Evolutionary conservation across 78 protist species (phyloP), one percentile per base, ranked within the genome.

Genomic region (Protostelium mycophagum): DNA sequence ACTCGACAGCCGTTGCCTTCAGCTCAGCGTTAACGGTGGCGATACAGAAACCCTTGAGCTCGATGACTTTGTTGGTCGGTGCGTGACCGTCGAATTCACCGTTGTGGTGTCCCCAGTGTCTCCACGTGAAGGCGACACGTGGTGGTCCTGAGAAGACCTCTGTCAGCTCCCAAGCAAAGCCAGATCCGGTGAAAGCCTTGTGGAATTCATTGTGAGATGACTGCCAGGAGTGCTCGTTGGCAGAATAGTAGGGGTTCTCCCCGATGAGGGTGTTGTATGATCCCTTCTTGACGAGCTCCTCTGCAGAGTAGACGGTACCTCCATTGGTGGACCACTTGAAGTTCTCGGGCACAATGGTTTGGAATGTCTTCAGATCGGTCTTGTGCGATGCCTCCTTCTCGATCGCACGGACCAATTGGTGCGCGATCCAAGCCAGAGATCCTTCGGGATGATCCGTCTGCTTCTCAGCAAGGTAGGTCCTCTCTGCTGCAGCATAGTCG

Each of bases 381-480:
- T 83, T 83, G 84, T 29, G 29, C 38, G 84, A 83, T 29, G 84
- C 84, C 84, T 83, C 84, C 84, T 83, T 83, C 84, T 83, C 84
- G 38, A 29, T 29, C 38, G 29, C 29, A 29, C 29, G 29, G 84
- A 83, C 84, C 38, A 83, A 29, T 29, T 83, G 29, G 38, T 83
- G 38, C 38, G 29, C 84, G 84, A 83, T 29, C 29, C 29, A 29
- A 29, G 29, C 84, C 38, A 83, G 84, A 29, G 84, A 83, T 29
- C 29, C 84, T 29, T 29, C 29, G 84, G 84, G 38, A 29, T 83
- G 84, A 83, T 83, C 29, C 38, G 84, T 83, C 38, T 29, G 84
- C 84, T 83, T 29, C 84, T 83, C 84, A 83, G 29, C 84, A 83
- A 29, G 29, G 38, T 29, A 29, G 29, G 84, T 83, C 38, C 29